Evolutionary conservation across 1,284 basidiomycete genomes (phyloP).

Genomic region (Puccinia coronata): DNA sequence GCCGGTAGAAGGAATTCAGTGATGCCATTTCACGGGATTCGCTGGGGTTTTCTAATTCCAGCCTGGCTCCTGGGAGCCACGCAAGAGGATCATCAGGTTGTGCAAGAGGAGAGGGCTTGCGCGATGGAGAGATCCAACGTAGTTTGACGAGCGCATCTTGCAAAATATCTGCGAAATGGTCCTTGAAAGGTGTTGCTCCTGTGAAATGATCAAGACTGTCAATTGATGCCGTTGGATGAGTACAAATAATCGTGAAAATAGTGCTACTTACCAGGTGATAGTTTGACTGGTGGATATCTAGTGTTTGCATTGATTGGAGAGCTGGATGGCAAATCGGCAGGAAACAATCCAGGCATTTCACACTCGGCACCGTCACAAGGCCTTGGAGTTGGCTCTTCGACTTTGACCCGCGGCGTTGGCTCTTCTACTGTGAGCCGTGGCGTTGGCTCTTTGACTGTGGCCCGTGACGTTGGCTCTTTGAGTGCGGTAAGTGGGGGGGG

Average conservation of each 20-base stretch:
- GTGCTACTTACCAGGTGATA: not conserved
- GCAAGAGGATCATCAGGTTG: too few relatives aligned
- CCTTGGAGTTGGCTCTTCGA: too few relatives aligned
- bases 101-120: not conserved
- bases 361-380: not conserved
- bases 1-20: too few relatives aligned
- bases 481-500: not conserved
- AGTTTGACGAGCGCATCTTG: constrained; percentile 3
- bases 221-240: not conserved
- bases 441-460: not conserved
- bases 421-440: too few relatives aligned
- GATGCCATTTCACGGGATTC: too few relatives aligned
- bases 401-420: too few relatives aligned
- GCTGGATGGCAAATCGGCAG: not conserved
- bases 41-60: too few relatives aligned
- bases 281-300: not conserved
- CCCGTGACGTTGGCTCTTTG: too few relatives aligned
- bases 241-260: too few relatives aligned
- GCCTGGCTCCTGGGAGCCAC: too few relatives aligned
- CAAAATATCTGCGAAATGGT: not conserved
- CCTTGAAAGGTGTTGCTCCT: not conserved
- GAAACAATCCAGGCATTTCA: not conserved
- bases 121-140: not conserved
- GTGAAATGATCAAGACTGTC: too few relatives aligned
- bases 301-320: not conserved